A percentile compares a stretch with the other conserved stretches of the same genome.
These are phyloP conservation scores for Neonectria punicea DNA, from an alignment of 2,329 filamentous ascomycete genomes.

Conservation along the genomic window DNA sequence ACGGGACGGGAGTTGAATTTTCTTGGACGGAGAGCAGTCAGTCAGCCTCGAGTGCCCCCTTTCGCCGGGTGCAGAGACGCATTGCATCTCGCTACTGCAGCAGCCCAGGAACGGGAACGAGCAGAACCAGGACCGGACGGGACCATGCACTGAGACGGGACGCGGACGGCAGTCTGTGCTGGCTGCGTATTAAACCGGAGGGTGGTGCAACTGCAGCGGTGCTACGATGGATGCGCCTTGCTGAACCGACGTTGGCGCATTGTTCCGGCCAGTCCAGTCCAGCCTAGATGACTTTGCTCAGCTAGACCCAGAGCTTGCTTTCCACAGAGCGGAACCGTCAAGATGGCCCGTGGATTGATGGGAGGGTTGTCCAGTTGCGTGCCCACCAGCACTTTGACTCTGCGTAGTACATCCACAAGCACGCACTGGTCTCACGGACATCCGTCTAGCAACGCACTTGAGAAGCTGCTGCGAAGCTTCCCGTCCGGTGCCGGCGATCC, in stretches of 20 bases:
- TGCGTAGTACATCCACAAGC: slow-evolving; percentile 10
- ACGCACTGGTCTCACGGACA: slow-evolving; percentile 28
- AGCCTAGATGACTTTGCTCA: slow-evolving; percentile 3
- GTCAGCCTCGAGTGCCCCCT: background rate
- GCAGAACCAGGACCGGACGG: slow-evolving; percentile 16
- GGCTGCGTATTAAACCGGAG: slow-evolving; percentile 15
- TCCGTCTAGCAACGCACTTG: slow-evolving; percentile 15
- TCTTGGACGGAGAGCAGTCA: background rate
- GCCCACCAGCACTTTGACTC: slow-evolving; percentile 16
- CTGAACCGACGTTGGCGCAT: slow-evolving; percentile 1
- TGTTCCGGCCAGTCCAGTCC: slow-evolving; percentile 14
- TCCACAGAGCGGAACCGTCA: slow-evolving; percentile 28
- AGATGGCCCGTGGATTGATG: slow-evolving; percentile 11
- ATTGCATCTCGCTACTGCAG: slow-evolving; percentile 18
- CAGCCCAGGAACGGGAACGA: slow-evolving; percentile 22
- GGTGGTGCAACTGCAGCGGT: background rate
- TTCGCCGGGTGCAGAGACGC: background rate
- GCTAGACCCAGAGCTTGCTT: slow-evolving; percentile 28
- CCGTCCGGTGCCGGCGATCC: slow-evolving; percentile 32
- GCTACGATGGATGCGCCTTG: background rate
- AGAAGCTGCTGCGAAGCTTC: slow-evolving; percentile 28
- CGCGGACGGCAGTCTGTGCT: slow-evolving; percentile 30
- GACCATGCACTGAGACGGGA: slow-evolving; percentile 27
- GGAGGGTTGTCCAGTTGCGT: slow-evolving; percentile 9
- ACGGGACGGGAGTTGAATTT: background rate